Conservation (phyloP, 2,329 filamentous ascomycete genomes). For the Myriosclerotinia curreyana region DNA sequence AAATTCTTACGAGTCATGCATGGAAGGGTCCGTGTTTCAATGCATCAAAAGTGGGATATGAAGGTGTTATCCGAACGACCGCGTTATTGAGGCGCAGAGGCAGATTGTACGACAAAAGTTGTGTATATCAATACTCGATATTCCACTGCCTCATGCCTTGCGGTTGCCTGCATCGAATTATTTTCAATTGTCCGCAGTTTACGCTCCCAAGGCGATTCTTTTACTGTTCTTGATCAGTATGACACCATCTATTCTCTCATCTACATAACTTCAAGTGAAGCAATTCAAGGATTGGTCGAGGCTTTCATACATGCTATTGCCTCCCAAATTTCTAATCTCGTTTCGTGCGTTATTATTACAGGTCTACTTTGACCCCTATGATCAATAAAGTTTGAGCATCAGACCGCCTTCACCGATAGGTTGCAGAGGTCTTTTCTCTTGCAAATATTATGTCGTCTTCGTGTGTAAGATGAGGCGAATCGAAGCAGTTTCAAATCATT, state of each 20-base stretch:
- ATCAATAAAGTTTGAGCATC: not conserved
- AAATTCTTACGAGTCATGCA: constrained; percentile 21
- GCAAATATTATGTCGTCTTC: not conserved
- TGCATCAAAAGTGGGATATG: constrained; percentile 22
- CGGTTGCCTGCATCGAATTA: not conserved
- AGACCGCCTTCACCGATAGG: constrained; percentile 10
- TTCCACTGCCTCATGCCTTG: constrained; percentile 1
- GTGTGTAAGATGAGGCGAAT: constrained; percentile 19
- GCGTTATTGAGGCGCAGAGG: constrained; percentile 5
- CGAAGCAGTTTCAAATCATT: constrained; percentile 11
- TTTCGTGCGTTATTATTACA: constrained; percentile 1
- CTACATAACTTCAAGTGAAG: constrained; percentile 19
- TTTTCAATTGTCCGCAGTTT: not conserved
- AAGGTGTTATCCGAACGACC: constrained; percentile 3
- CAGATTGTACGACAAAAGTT: constrained; percentile 7
- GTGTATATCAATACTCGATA: constrained; percentile 20
- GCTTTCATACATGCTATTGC: not conserved
- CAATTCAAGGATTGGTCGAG: not conserved
- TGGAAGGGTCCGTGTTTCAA: constrained; percentile 17
- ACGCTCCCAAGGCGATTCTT: not conserved
- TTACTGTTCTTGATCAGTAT: not conserved
- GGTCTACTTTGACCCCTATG: constrained; percentile 13
- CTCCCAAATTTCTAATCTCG: not conserved
- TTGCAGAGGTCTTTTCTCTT: not conserved
- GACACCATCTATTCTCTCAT: not conserved